Evolutionary conservation across 192 early-diverging fungal genomes (phyloP).

Genomic region (Backusella luteola): DNA sequence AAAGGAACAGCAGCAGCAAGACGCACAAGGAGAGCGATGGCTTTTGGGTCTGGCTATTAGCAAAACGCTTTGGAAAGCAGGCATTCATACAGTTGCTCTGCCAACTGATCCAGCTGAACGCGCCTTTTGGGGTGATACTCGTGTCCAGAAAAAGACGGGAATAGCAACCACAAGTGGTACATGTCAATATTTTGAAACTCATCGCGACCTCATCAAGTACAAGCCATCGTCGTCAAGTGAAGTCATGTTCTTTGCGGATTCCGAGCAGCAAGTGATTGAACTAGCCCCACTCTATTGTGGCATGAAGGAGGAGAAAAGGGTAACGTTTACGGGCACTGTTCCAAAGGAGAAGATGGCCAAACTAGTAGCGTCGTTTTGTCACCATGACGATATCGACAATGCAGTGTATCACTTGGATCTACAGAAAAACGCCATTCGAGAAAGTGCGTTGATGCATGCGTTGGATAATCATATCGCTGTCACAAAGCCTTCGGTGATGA

Average conservation of each 20-base stretch:
- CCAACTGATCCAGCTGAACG: slow-evolving; percentile 42
- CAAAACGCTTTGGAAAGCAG: slow-evolving; percentile 26
- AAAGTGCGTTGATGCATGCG: neutral
- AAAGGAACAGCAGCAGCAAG: neutral
- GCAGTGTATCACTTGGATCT: neutral
- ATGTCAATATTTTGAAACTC: slow-evolving; percentile 2
- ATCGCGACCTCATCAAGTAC: neutral
- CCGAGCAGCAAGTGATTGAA: neutral
- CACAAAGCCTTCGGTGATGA: slow-evolving; percentile 36
- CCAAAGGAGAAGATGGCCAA: neutral
- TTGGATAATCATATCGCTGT: slow-evolving; percentile 20
- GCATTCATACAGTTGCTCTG: slow-evolving; percentile 41
- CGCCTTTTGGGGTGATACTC: slow-evolving; percentile 43
- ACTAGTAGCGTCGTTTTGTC: neutral
- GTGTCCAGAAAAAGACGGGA: slow-evolving; percentile 22
- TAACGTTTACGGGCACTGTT: neutral
- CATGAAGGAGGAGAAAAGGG: neutral
- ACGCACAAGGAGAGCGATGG: neutral
- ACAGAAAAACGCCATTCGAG: neutral
- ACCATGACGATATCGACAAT: neutral
- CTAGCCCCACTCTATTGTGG: neutral
- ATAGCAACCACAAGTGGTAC: slow-evolving; percentile 24
- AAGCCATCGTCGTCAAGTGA: neutral
- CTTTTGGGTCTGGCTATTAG: slow-evolving; percentile 15
- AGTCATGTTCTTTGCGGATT: neutral